Evolutionary conservation across 2,329 filamentous ascomycete species (phyloP).

Genomic region (Stagonosporopsis cucurbitacearum): DNA sequence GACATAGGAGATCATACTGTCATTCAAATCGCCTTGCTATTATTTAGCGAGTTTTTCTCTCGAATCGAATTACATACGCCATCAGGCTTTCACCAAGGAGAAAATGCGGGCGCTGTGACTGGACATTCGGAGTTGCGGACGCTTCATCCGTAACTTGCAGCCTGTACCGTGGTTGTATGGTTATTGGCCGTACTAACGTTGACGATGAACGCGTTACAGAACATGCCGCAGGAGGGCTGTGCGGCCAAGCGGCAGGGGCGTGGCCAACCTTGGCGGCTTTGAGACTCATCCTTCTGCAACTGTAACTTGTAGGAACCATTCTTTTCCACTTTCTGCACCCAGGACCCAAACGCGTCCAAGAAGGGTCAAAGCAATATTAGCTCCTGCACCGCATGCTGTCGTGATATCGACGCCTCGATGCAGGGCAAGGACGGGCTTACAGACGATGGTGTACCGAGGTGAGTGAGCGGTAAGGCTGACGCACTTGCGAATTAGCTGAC

Average conservation of each 20-base stretch:
- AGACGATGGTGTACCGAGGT: conserved; percentile 34
- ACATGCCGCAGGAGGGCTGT: conserved; percentile 1
- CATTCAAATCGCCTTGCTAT: neutral
- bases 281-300: conserved; percentile 6
- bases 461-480: conserved; percentile 7
- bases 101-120: neutral
- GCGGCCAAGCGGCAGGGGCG: conserved; percentile 15
- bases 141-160: neutral
- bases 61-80: neutral
- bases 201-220: neutral
- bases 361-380: neutral
- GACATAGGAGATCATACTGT: neutral
- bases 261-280: neutral
- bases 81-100: neutral
- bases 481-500: conserved; percentile 9
- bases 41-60: neutral
- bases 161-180: neutral
- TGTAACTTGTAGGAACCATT: neutral
- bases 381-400: conserved; percentile 1
- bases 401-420: conserved; percentile 14
- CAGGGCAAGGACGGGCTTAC: conserved; percentile 10
- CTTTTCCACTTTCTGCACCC: conserved; percentile 1
- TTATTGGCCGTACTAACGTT: neutral
- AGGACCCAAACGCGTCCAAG: neutral
- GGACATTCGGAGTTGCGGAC: neutral